Percentiles rank a stretch among this genome's conserved stretches.
phyloP scores from a whole-genome alignment of 805 yeast genomes.

The Suhomyces xylopsoci region DNA sequence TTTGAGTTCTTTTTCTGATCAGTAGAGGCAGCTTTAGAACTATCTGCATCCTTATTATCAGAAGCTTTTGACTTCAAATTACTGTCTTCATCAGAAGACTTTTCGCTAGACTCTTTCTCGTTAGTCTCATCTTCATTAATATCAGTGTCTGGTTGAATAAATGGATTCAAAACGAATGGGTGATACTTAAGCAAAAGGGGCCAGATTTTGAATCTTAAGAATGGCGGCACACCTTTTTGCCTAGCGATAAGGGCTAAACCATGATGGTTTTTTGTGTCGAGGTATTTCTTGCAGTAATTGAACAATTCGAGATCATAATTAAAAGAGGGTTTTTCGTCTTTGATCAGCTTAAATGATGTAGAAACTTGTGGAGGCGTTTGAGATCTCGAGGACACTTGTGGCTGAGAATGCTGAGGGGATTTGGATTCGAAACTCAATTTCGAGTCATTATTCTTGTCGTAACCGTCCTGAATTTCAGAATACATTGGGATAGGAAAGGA shows the following conservation, averaged over 20 bases:
- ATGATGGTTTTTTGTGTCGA: constrained; percentile 61
- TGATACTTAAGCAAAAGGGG: constrained; percentile 77
- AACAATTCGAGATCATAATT: constrained; percentile 46
- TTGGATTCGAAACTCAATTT: neutral
- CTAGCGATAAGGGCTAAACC: constrained; percentile 79
- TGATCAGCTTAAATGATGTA: neutral
- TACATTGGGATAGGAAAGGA: neutral
- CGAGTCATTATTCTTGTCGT: neutral
- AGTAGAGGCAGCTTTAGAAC: neutral
- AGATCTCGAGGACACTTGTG: neutral
- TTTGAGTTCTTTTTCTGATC: neutral
- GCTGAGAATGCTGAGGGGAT: neutral
- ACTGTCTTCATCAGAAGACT: neutral
- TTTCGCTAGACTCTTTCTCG: constrained; percentile 5
- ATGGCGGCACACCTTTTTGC: constrained; percentile 82
- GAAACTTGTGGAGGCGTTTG: neutral
- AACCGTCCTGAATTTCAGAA: neutral
- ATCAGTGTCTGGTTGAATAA: constrained; percentile 58
- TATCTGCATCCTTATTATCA: neutral
- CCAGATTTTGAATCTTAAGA: constrained; percentile 77
- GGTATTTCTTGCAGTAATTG: constrained; percentile 51
- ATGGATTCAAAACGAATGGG: constrained; percentile 80
- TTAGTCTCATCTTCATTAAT: constrained; percentile 16
- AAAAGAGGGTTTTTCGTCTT: constrained; percentile 20
- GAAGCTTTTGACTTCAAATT: neutral